These are phyloP conservation scores for Picea mariana DNA, from an alignment of 83 land plant species.

Conservation along the genomic window DNA sequence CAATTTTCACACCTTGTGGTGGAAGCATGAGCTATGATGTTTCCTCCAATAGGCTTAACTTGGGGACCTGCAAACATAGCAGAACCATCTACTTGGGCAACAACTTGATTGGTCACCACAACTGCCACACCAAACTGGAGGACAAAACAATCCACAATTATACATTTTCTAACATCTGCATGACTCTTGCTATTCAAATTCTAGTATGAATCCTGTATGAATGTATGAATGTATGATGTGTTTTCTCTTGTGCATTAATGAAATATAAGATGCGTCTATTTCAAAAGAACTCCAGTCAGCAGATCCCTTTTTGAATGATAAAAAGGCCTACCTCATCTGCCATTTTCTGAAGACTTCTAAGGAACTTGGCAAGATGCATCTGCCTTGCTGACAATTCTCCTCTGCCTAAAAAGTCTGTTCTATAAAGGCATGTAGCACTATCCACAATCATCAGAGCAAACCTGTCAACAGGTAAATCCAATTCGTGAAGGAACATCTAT, in stretches of 20 bases:
- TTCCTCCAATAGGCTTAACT: constrained; percentile 97
- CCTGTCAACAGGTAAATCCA: constrained; percentile 31
- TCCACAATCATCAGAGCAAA: constrained; percentile 97
- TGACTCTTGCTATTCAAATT: neutral
- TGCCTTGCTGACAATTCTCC: constrained; percentile 96
- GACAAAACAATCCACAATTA: neutral
- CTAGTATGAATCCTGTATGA: too few relatives aligned
- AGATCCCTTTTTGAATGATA: neutral
- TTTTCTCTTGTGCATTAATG: too few relatives aligned
- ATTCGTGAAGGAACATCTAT: neutral
- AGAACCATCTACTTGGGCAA: constrained; percentile 98
- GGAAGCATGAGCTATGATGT: constrained; percentile 98
- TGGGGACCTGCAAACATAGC: constrained; percentile 99
- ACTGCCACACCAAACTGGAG: constrained; percentile 94
- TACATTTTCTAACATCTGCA: neutral
- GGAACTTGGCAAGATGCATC: constrained; percentile 96
- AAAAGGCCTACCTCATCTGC: constrained; percentile 79
- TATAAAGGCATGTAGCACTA: constrained; percentile 92
- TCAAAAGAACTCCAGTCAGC: neutral
- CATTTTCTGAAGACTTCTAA: constrained; percentile 94
- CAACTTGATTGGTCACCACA: constrained; percentile 96
- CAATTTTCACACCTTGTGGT: constrained; percentile 71
- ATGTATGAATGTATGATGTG: too few relatives aligned
- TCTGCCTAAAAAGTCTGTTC: constrained; percentile 93
- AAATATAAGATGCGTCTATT: too few relatives aligned